A percentile compares a stretch with the other conserved stretches of the same genome.
Evolutionary conservation across 2,329 filamentous ascomycete genomes (phyloP).

Genomic region (Botrytis porri): DNA sequence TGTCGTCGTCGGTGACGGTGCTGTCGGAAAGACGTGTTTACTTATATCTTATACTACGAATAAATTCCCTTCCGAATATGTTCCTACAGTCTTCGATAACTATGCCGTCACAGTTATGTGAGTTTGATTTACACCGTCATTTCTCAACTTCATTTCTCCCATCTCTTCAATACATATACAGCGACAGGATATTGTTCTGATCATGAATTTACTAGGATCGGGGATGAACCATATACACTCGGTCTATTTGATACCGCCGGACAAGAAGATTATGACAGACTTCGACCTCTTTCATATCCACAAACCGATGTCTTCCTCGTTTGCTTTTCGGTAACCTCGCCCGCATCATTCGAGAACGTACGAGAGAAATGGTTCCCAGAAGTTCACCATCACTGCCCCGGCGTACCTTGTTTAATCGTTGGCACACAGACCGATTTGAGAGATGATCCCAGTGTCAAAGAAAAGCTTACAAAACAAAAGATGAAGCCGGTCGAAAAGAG

Average conservation of each 20-base stretch:
- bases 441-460: slow-evolving; percentile 80
- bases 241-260: slow-evolving; percentile 98
- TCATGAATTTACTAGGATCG: slow-evolving; percentile 66
- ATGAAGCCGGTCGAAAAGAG: slow-evolving; percentile 91
- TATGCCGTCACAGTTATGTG: slow-evolving; percentile 99
- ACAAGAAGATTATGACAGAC: slow-evolving; percentile 98
- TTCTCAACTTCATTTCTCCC: neutral
- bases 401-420: slow-evolving; percentile 95
- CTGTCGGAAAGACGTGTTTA: slow-evolving; percentile 97
- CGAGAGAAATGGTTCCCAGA: slow-evolving; percentile 99
- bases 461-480: slow-evolving; percentile 93
- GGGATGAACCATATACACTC: slow-evolving; percentile 95
- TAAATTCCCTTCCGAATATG: slow-evolving; percentile 99
- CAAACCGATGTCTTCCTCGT: slow-evolving; percentile 99
- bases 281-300: slow-evolving; percentile 93
- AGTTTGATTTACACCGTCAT: slow-evolving; percentile 45
- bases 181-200: slow-evolving; percentile 20
- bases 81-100: slow-evolving; percentile 98
- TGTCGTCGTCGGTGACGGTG: slow-evolving; percentile 98
- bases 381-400: slow-evolving; percentile 97
- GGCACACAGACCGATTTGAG: slow-evolving; percentile 96
- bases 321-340: slow-evolving; percentile 97
- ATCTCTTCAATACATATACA: neutral
- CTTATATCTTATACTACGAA: slow-evolving; percentile 99
- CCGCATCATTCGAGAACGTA: slow-evolving; percentile 98